Conservation (phyloP, 1,284 basidiomycete species). For the Cystobasidiaceae sp. region DNA sequence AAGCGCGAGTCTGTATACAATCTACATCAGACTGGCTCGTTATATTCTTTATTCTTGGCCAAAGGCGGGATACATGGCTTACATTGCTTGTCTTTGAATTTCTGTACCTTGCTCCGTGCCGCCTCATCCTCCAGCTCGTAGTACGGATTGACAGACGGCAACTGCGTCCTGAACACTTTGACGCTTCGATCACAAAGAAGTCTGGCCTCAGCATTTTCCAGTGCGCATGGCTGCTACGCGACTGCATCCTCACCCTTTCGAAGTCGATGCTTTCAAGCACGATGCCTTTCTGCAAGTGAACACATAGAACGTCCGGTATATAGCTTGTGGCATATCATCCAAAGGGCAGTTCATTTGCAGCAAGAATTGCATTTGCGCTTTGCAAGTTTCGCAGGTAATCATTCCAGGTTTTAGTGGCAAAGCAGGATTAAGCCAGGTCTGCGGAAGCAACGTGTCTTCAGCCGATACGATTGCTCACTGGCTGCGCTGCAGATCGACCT, state of each 20-base stretch:
- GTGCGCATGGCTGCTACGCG: too few species aligned
- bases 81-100: slow-evolving; percentile 30
- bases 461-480: too few species aligned
- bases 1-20: slow-evolving; percentile 4
- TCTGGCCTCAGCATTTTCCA: too few species aligned
- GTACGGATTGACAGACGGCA: slow-evolving; percentile 11
- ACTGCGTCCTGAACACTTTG: slow-evolving; percentile 5
- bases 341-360: slow-evolving; percentile 24
- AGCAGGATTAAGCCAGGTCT: slow-evolving; percentile 29
- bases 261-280: slow-evolving; percentile 4
- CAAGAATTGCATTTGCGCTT: slow-evolving; percentile 9
- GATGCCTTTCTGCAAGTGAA: slow-evolving; percentile 23
- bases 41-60: not conserved
- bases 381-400: not conserved
- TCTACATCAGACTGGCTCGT: too few species aligned
- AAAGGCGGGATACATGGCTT: not conserved
- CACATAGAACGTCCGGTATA: slow-evolving; percentile 27
- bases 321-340: slow-evolving; percentile 27
- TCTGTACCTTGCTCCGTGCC: slow-evolving; percentile 7
- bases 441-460: too few species aligned
- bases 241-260: slow-evolving; percentile 3
- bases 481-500: too few species aligned
- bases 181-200: too few species aligned
- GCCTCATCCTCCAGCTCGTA: slow-evolving; percentile 16
- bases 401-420: slow-evolving; percentile 15